These are phyloP conservation scores for Rhododendron simsii DNA, from an alignment of 148 eudicot genomes.

Conservation along the genomic window DNA sequence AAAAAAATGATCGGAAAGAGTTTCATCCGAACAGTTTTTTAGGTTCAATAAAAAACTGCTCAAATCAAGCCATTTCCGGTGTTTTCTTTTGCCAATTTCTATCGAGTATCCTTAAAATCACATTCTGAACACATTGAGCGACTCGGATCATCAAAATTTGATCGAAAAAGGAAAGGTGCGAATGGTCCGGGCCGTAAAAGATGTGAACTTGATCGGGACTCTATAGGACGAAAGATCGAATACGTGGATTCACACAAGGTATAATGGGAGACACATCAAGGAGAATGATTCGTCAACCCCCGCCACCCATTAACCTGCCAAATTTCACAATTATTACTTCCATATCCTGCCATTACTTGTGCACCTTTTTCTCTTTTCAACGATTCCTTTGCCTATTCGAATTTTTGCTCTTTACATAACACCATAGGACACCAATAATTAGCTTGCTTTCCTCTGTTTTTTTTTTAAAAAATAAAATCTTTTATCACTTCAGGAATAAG, in stretches of 20 bases:
- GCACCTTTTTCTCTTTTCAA: slow-evolving; percentile 10
- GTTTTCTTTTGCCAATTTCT: too few species aligned
- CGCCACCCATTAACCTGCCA: slow-evolving; percentile 32
- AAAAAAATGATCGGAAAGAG: too few species aligned
- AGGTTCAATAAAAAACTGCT: too few species aligned
- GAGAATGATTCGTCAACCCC: slow-evolving; percentile 30
- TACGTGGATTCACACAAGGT: slow-evolving; percentile 28
- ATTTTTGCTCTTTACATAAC: background rate
- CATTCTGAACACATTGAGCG: too few species aligned
- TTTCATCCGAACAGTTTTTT: too few species aligned
- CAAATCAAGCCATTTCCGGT: too few species aligned
- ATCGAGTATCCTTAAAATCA: too few species aligned
- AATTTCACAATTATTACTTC: slow-evolving; percentile 18
- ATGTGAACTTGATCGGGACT: too few species aligned
- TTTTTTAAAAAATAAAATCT: background rate
- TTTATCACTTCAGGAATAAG: background rate
- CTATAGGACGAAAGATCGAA: background rate
- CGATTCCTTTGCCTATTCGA: slow-evolving; percentile 14
- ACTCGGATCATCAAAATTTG: too few species aligned
- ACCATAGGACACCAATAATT: background rate
- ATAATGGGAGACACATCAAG: slow-evolving; percentile 24
- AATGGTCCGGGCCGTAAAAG: too few species aligned
- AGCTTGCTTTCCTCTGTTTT: background rate
- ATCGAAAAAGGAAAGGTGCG: too few species aligned
- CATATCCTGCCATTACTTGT: background rate